Base-by-base conservation (phyloP, 257 asterid species). In the Eustoma russellianum region DNA sequence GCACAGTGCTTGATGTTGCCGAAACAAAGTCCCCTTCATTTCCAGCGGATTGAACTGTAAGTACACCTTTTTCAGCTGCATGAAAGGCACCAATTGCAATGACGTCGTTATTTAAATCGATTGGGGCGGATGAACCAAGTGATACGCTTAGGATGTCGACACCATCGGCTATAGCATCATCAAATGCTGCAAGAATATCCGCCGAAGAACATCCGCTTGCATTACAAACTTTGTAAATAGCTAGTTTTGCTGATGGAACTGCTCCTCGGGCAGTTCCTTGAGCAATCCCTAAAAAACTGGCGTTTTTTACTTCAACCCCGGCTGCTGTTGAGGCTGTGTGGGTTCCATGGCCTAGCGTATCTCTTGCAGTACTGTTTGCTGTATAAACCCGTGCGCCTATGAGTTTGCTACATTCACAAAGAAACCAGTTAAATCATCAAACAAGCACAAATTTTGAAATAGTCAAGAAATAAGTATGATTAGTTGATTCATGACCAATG, bases 141-240 rank as follows among this genome's bases (percentile, higher is more conserved):
- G 81, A 78, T 2, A 74, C 12, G 0, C 74, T 18, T 7, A 78
- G 68, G 52, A 74, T 71, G 30, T 74, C 80, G 0, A 74, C 80
- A 12, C 84, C 80, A 57, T 71, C 79, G 13, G 84, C 77, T 38
- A 74, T 74, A 9, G 80, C 80, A 70, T 77, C 80, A 34, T 74
- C 78, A 46, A 77, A 74, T 16, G 74, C 78, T 28, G 78, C 77
- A 3, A 78, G 13, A 30, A 78, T 40, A 7, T 6, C 56, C 0
- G 0, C 44, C 35, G 4, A 3, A 0, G 47, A 79, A 63, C 0
- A 55, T 68, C 0, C 0, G 0, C 0, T 0, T 0, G 3, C 3
- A 19, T 8, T 1, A 41, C 80, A 78, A 5, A 41, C 72, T 34
- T 63, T 68, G 43, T 78, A 74, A 3, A 30, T 70, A 19, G 81